phyloP scores from a whole-genome alignment of 148 eudicot species.

The Euryodendron excelsum region DNA sequence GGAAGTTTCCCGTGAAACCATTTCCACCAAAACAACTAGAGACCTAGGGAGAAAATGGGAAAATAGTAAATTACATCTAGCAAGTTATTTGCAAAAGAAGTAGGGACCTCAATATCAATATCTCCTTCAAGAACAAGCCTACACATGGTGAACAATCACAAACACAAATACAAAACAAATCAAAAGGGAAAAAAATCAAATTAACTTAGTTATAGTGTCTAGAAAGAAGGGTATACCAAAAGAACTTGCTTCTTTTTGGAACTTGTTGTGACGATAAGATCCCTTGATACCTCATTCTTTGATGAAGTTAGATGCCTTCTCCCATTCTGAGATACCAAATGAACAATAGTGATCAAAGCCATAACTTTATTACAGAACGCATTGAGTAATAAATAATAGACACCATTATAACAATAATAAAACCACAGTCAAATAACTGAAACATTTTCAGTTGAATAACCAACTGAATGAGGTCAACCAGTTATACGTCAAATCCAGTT shows the following conservation, averaged over 20 bases:
- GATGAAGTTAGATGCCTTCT: constrained; percentile 85
- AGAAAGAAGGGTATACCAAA: constrained; percentile 48
- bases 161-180: no score
- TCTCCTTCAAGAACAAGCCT: neutral
- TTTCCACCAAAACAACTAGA: neutral
- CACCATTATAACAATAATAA: neutral
- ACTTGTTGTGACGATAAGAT: constrained; percentile 85
- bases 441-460: neutral
- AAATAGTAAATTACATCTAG: neutral
- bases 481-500: neutral
- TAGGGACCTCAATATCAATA: constrained; percentile 7
- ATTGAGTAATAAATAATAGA: neutral
- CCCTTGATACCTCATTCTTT: constrained; percentile 94
- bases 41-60: neutral
- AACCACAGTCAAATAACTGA: neutral
- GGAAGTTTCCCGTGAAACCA: neutral
- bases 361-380: neutral
- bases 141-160: neutral
- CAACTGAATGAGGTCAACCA: neutral
- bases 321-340: constrained; percentile 70
- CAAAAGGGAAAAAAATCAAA: neutral
- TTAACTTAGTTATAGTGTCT: neutral
- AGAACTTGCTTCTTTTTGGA: constrained; percentile 87
- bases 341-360: neutral
- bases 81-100: neutral